phyloP scores from a whole-genome alignment of 2,329 filamentous ascomycete genomes.

The Acrocalymma vagum region DNA sequence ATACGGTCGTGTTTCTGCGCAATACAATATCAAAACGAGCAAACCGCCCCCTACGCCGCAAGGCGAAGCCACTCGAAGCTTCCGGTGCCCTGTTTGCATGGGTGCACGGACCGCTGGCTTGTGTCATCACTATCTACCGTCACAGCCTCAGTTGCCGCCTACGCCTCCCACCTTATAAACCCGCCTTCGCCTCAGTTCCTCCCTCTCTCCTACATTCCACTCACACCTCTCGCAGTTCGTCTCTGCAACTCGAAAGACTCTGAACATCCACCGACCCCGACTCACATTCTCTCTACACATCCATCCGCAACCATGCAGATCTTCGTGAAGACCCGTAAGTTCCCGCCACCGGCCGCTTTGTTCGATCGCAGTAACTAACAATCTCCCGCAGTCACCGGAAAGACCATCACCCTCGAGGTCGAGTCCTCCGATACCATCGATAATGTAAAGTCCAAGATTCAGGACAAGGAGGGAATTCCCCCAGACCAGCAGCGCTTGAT shows the following conservation, averaged over 20 bases:
- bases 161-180: constrained; percentile 41
- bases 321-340: constrained; percentile 95
- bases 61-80: constrained; percentile 44
- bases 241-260: constrained; percentile 11
- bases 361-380: constrained; percentile 41
- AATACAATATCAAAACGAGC: constrained; percentile 22
- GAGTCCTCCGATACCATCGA: constrained; percentile 87
- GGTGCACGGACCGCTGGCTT: constrained; percentile 39
- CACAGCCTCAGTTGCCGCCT: constrained; percentile 46
- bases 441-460: constrained; percentile 96
- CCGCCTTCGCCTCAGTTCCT: constrained; percentile 20
- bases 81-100: constrained; percentile 37
- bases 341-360: constrained; percentile 33
- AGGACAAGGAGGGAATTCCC: constrained; percentile 97
- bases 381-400: constrained; percentile 66
- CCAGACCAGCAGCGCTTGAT: constrained; percentile 97
- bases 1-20: too few species aligned
- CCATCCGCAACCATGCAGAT: constrained; percentile 77
- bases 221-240: constrained; percentile 19
- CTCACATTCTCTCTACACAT: constrained; percentile 16
- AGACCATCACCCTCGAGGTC: constrained; percentile 74
- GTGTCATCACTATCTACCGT: constrained; percentile 43
- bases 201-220: constrained; percentile 26
- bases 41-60: constrained; percentile 19
- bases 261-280: constrained; percentile 15